A percentile compares a stretch with the other conserved stretches of the same genome.
Evolutionary conservation across 2,329 filamentous ascomycete species (phyloP).

Genomic region (Pseudocercospora fuligena): DNA sequence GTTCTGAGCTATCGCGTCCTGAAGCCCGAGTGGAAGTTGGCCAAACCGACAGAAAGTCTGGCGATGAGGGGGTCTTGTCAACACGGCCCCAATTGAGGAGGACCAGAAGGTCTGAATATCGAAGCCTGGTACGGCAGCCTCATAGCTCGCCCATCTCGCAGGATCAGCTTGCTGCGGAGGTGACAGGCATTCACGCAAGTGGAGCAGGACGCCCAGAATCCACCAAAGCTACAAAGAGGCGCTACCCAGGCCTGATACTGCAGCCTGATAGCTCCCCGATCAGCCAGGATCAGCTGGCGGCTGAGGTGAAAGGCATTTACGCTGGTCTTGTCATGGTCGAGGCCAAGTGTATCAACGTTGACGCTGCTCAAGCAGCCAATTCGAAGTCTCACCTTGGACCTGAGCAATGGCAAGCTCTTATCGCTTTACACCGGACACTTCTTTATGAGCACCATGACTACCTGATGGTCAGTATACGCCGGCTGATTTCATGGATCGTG

Average conservation of each 20-base stretch:
- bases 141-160: slow-evolving; percentile 63
- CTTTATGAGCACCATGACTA: slow-evolving; percentile 56
- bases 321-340: slow-evolving; percentile 85
- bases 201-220: too few species aligned
- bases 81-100: too few species aligned
- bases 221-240: too few species aligned
- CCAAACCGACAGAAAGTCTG: too few species aligned
- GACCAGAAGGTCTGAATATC: background rate
- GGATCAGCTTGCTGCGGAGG: slow-evolving; percentile 78
- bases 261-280: slow-evolving; percentile 52
- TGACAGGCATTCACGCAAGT: slow-evolving; percentile 84
- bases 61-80: too few species aligned
- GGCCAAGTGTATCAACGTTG: slow-evolving; percentile 82
- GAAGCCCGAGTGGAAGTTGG: too few species aligned
- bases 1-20: too few species aligned
- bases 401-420: slow-evolving; percentile 83
- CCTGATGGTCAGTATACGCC: too few species aligned
- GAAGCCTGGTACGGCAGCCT: slow-evolving; percentile 31
- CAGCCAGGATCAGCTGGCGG: slow-evolving; percentile 75
- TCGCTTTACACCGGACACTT: slow-evolving; percentile 75
- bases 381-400: slow-evolving; percentile 56
- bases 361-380: slow-evolving; percentile 63
- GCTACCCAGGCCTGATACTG: slow-evolving; percentile 28
- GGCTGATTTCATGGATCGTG: too few species aligned
- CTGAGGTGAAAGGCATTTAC: slow-evolving; percentile 84